Percentiles rank a stretch among this genome's conserved stretches.
phyloP scores from a whole-genome alignment of 371 early-diverging fungal species.

The Conidiobolus incongruus region DNA sequence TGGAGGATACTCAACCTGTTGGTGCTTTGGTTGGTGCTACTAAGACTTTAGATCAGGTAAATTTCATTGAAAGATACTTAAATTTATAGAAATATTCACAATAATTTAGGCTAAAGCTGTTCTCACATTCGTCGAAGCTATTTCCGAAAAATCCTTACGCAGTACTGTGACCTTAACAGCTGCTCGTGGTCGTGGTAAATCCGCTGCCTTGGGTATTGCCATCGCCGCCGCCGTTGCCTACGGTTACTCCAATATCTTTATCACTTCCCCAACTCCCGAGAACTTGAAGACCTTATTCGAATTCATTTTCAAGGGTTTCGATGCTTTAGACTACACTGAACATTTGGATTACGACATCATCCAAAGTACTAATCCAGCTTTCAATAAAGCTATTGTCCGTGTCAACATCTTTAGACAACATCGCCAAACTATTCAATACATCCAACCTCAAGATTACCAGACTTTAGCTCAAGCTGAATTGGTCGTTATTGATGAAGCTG shows the following conservation, averaged over 20 bases:
- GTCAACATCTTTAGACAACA: conserved; percentile 91
- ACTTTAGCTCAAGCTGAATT: conserved; percentile 90
- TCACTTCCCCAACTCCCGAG: conserved; percentile 94
- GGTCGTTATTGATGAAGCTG: conserved; percentile 98
- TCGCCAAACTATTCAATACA: conserved; percentile 96
- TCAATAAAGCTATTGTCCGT: conserved; percentile 84
- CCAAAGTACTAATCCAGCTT: conserved; percentile 82
- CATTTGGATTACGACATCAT: conserved; percentile 95
- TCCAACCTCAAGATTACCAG: conserved; percentile 84
- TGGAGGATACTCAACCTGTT: conserved; percentile 73
- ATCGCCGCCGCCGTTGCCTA: conserved; percentile 93
- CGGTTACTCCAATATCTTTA: conserved; percentile 96
- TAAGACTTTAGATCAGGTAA: conserved; percentile 68
- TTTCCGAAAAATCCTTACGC: conserved; percentile 78
- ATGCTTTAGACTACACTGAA: conserved; percentile 90
- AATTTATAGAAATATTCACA: neutral
- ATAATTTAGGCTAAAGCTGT: conserved; percentile 49
- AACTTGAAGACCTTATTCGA: conserved; percentile 96
- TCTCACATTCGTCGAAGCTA: conserved; percentile 84
- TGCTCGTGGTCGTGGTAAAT: conserved; percentile 98
- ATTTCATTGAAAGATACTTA: neutral
- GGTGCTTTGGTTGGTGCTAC: conserved; percentile 56
- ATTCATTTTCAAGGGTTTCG: conserved; percentile 92
- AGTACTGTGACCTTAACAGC: conserved; percentile 91
- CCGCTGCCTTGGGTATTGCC: conserved; percentile 91